Evolutionary conservation across 2,329 filamentous ascomycete species (phyloP).

Genomic region (Aspergillus sp.): DNA sequence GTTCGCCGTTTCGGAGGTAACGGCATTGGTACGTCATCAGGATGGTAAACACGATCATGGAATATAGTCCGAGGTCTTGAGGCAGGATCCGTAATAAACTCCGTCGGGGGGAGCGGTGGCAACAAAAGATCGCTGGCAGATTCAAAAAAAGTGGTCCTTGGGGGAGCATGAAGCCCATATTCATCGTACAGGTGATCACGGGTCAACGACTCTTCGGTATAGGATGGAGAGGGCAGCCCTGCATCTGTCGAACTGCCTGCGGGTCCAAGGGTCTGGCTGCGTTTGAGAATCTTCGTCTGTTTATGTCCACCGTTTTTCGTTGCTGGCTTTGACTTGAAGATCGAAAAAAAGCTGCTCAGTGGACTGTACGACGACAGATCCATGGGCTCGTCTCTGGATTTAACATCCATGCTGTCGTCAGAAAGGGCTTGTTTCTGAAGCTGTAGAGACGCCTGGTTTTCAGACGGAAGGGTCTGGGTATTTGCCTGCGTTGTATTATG

Average conservation of each 20-base stretch:
- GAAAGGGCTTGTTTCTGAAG: constrained; percentile 10
- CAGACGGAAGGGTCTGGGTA: constrained; percentile 12
- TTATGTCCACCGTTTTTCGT: constrained; percentile 47
- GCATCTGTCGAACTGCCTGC: constrained; percentile 14
- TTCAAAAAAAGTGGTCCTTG: constrained; percentile 90
- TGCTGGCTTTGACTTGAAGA: constrained; percentile 63
- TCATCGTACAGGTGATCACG: constrained; percentile 53
- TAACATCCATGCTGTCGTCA: background rate
- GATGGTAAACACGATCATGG: constrained; percentile 93
- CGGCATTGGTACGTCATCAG: constrained; percentile 84
- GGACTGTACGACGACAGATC: constrained; percentile 46
- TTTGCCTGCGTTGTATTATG: constrained; percentile 4
- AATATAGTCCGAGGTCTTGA: constrained; percentile 87
- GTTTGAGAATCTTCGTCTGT: constrained; percentile 64
- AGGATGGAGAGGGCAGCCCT: background rate
- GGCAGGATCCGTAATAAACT: constrained; percentile 80
- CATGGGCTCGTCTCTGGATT: constrained; percentile 12
- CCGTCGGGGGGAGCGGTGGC: constrained; percentile 75
- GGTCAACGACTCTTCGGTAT: constrained; percentile 31
- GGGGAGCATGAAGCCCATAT: constrained; percentile 64
- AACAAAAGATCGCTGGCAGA: constrained; percentile 90
- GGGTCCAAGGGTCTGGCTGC: constrained; percentile 68
- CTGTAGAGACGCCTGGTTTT: constrained; percentile 19
- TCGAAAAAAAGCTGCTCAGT: constrained; percentile 65
- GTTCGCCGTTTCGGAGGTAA: constrained; percentile 49